Base-by-base conservation (phyloP, 371 early-diverging fungal genomes). In the Lichtheimia ramosa region DNA sequence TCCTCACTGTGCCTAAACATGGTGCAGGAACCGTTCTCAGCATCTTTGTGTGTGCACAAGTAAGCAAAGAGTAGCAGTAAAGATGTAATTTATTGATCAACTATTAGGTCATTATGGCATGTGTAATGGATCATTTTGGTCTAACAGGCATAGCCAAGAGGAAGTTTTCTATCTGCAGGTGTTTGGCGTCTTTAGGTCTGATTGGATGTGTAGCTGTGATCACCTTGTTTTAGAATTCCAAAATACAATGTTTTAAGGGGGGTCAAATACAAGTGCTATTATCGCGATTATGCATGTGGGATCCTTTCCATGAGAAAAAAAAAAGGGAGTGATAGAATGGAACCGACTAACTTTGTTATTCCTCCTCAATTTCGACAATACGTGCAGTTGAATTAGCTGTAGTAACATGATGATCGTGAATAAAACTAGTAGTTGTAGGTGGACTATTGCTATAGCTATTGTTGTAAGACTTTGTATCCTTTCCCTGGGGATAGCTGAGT, bases 1-100 rank as follows among this genome's bases (percentile, higher is more conserved):
- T 83, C 49, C 61, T 83, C 21, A 64, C 71, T 10, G 73, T 81
- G 15, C 78, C 83, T 12, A 71, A 66, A 52, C 69, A 81, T 10
- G 81, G 83, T 8, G 70, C 82, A 25, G 80, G 74, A 48, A 83
- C 83, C 3, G 72, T 74, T 0, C 51, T 74, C n/a, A 81, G 81
- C 58, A 74, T 83, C 13, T 77, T 81, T 54, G 79, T 83, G 27
- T 77, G 77, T 43, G 62, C 81, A 25, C 75, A 81, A 59, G 59
- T 82, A 67, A 53, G 48, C 23, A 43, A 34, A 8, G 6, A 10
- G 10, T 7, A n/a, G n/a, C n/a, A n/a, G 12, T 16, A 3, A 3
- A 20, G 12, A 14, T 24, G 24, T 20, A 39, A 40, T 14, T 54
- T 25, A 40, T 25, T 21, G 7, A 43, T 40, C 14, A 34, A 27